Base-by-base conservation (phyloP, 2,329 filamentous ascomycete species). In the Sporothrix inflata region DNA sequence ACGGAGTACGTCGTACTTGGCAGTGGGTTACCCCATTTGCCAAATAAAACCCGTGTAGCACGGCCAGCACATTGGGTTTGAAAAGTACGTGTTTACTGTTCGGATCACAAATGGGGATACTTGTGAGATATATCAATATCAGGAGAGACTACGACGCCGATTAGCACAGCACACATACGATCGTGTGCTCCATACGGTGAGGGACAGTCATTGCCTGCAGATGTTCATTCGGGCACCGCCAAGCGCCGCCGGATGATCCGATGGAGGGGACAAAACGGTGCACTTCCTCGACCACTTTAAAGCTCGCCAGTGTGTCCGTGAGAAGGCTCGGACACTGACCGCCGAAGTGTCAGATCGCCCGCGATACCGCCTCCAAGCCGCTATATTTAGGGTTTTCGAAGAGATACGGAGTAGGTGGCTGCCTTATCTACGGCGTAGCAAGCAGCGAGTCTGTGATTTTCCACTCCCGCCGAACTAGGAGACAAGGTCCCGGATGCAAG, bases 381-480 rank as follows among this genome's bases (percentile, higher is more conserved):
- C 9, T 21, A 38, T 40, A 21, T 61, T 11, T 61, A 21, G 8
- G 51, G 5, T 5, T 61, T 7, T 42, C 9, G n/a, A 24, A 24
- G n/a, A 12, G 9, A 14, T 49, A 7, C 14, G 42, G 57, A 16
- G 1, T 61, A n/a, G n/a, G 57, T 3, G n/a, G 8, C 12, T 63
- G 21, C 40, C 60, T 42, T 45, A 42, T 45, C 38, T 63, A 63
- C 57, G 38, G 8, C 5, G 12, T 6, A 65, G 40, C 27, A 21
- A 4, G 19, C 34, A 16, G n/a, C 11, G 38, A 45, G 19, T 12
- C 1, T n/a, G 34, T 42, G 30, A n/a, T 34, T 42, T 61, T 63
- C 38, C 21, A 65, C n/a, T 45, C 60, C n/a, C 60, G n/a, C 38
- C 60, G 38, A 63, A 16, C 60, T 40, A 61, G 34, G 57, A 61